Evolutionary conservation across 2,329 filamentous ascomycete genomes (phyloP), one percentile per base, ranked within the genome.

Genomic region (Colletotrichum neosansevieriae): DNA sequence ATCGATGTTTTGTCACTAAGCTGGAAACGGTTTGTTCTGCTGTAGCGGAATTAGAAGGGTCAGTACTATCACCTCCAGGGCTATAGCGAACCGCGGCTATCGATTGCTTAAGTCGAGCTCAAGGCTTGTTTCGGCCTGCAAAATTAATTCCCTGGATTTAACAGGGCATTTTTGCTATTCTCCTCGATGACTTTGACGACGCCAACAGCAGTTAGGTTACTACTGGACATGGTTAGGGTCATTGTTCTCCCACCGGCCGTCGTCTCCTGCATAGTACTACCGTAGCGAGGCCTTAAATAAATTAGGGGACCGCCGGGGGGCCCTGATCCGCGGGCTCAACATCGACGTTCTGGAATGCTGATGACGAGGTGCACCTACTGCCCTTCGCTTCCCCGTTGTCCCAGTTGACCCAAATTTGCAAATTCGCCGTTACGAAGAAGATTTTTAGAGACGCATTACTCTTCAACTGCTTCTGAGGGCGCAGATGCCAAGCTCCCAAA

Each of bases 241-340:
- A 29, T 13, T 24, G 4, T 51, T 13, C 24, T 51, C 24, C 47
- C 47, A 51, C 21, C 21, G 21, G 21, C 3, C 3, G 21, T 21
- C 21, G 21, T 2, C 21, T 24, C 24, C 24, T 21, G 47, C 24
- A 36, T 36, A 36, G 12, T 36, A 12, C 44, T 51, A 24, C 21
- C 19, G 51, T 36, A 56, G 51, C 51, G 51, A 56, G 32, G 53
- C 36, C 13, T 42, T 38, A 32, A 24, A 44, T 57, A 57, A 12
- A 57, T 42, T 57, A 15, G 12, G 12, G 15, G 53, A 42, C 38
- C 42, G 2, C 38, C 42, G 2, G 21, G 53, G 53, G 21, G 15
- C 53, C 53, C 53, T 24, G 21, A 24, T 24, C 3, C 4, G 21
- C 47, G 21, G 24, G 21, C 29, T 29, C n/a, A 15, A 34, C 47